Conservation (phyloP, 805 yeast genomes). For the Lipomyces kockii region DNA sequence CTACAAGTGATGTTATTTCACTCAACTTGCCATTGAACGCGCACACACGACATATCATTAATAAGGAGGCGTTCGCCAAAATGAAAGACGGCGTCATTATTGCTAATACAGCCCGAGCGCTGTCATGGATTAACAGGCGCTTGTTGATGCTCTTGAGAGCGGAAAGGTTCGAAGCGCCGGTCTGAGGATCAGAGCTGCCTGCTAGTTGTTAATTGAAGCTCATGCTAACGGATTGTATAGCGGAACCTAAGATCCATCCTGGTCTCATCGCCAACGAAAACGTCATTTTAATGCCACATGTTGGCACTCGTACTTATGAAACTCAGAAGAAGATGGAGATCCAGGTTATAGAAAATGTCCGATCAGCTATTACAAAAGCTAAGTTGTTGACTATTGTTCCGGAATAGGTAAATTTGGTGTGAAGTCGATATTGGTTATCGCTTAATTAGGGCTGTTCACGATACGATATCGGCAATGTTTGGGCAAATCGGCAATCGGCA, state of each 20-base stretch:
- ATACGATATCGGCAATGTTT: too few species aligned
- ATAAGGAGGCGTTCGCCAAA: conserved; percentile 60
- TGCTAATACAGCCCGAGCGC: conserved; percentile 87
- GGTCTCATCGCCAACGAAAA: conserved; percentile 57
- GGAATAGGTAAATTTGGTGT: conserved; percentile 9
- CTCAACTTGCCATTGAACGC: conserved; percentile 78
- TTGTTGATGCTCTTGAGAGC: conserved; percentile 54
- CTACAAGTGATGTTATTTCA: conserved; percentile 68
- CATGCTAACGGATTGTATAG: conserved; percentile 15
- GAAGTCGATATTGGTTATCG: background rate
- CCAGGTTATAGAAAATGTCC: conserved; percentile 70
- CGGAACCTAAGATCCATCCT: conserved; percentile 62
- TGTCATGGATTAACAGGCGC: conserved; percentile 63
- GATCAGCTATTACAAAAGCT: conserved; percentile 63
- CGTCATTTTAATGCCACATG: conserved; percentile 77
- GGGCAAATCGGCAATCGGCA: too few species aligned
- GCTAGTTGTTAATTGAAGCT: background rate
- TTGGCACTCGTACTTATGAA: conserved; percentile 82
- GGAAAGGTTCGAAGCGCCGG: conserved; percentile 65
- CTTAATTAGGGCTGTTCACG: background rate
- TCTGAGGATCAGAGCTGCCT: conserved; percentile 48
- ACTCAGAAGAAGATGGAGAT: conserved; percentile 81
- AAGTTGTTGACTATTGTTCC: conserved; percentile 51
- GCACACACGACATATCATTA: conserved; percentile 70
- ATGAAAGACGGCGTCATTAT: conserved; percentile 81